A percentile compares a stretch with the other conserved stretches of the same genome.
These are phyloP conservation scores for Cladosporium cucumerinum DNA, from an alignment of 2,329 filamentous ascomycete genomes.

Conservation along the genomic window DNA sequence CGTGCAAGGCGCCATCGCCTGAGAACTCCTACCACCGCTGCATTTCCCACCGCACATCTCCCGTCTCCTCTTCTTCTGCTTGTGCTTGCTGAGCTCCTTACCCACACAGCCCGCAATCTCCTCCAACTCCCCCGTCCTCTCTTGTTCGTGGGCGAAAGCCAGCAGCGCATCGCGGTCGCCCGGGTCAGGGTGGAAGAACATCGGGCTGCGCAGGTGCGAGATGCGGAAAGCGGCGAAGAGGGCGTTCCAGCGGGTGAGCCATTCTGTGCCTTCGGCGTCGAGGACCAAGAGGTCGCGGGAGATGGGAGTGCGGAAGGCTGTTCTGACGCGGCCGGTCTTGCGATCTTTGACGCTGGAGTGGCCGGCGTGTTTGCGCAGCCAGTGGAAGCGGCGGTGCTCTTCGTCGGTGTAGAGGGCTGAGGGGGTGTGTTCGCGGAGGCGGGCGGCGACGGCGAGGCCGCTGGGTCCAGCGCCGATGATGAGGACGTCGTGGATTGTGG, in stretches of 20 bases:
- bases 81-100: conserved; percentile 76
- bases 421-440: conserved; percentile 68
- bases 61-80: conserved; percentile 62
- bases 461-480: conserved; percentile 73
- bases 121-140: conserved; percentile 60
- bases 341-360: conserved; percentile 57
- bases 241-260: conserved; percentile 69
- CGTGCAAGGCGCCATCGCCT: conserved; percentile 31
- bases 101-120: conserved; percentile 74
- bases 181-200: conserved; percentile 81
- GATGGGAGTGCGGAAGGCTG: conserved; percentile 24
- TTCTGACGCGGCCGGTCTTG: conserved; percentile 42
- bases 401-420: conserved; percentile 80
- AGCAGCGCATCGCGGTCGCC: conserved; percentile 70
- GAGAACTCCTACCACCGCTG: neutral
- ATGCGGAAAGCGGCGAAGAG: conserved; percentile 69
- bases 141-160: conserved; percentile 62
- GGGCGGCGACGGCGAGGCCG: conserved; percentile 69
- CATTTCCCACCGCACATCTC: conserved; percentile 12
- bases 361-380: conserved; percentile 64
- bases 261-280: conserved; percentile 60
- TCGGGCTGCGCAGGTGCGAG: conserved; percentile 68
- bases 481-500: conserved; percentile 58
- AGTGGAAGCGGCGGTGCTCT: conserved; percentile 77
- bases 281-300: conserved; percentile 56